phyloP scores from a whole-genome alignment of 176 grass and related monocot genomes.

The Secale cereale region DNA sequence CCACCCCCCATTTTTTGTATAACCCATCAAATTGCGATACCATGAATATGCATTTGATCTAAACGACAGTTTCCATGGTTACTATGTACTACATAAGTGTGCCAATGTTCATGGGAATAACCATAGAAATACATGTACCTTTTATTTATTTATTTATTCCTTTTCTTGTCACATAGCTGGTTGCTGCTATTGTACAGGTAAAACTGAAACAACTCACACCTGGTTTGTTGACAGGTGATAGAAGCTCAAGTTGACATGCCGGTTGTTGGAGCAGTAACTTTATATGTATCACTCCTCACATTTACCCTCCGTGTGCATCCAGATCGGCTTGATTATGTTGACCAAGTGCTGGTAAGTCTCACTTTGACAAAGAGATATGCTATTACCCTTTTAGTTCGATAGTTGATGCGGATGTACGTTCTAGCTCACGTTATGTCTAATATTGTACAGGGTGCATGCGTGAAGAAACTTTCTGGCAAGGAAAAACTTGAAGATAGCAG shows the following conservation, averaged over 20 bases:
- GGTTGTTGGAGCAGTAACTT: slow-evolving; percentile 83
- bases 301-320: slow-evolving; percentile 98
- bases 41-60: slow-evolving; percentile 10
- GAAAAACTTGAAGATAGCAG: slow-evolving; percentile 91
- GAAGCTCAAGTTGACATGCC: slow-evolving; percentile 98
- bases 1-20: neutral
- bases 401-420: slow-evolving; percentile 9
- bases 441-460: slow-evolving; percentile 82
- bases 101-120: neutral
- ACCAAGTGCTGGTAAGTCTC: slow-evolving; percentile 88
- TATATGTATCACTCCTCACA: slow-evolving; percentile 95
- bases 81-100: neutral
- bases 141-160: neutral
- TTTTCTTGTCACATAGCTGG: neutral
- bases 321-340: slow-evolving; percentile 99
- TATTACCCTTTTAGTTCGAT: neutral
- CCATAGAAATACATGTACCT: neutral
- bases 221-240: slow-evolving; percentile 74
- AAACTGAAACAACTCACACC: slow-evolving; percentile 6
- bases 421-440: slow-evolving; percentile 26
- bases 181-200: neutral
- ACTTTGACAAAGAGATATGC: neutral
- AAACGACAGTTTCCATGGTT: neutral
- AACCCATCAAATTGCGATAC: neutral
- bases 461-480: slow-evolving; percentile 97